Evolutionary conservation across 2,329 filamentous ascomycete species (phyloP), one percentile per base, ranked within the genome.

Genomic region (Colletotrichum tamarilloi): DNA sequence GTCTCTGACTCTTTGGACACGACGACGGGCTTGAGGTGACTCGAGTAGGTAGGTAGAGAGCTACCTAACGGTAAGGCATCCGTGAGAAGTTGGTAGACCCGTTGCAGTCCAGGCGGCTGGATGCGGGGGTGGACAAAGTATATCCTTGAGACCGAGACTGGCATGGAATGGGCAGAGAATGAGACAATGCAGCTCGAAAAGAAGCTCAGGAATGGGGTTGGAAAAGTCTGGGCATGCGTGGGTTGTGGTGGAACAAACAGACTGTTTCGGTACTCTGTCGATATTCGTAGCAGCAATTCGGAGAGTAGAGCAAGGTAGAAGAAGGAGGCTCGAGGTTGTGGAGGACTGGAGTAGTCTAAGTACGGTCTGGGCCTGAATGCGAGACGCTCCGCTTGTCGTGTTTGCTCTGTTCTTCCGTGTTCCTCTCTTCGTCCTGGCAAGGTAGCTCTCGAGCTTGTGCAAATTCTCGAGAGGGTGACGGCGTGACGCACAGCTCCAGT

Each of bases 221-320:
- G 19, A 66, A 58, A 57, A 65, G 67, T 68, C 60, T 71, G 67
- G 67, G 62, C 67, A 59, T 71, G 67, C 67, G 67, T 73, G 55
- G 66, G 30, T 24, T n/a, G 42, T 60, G 46, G 60, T 19, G 42
- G 42, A 49, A 49, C 16, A 49, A 8, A 49, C 42, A n/a, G 8
- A 22, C 42, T 4, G 42, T 49, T 4, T 49, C 16, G 42, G 19
- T 49, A 49, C 42, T 49, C 42, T 60, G 30, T 14, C 46, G 32
- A 4, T 59, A 30, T 30, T 60, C 49, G 22, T 42, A 53, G 6
- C 30, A 62, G 52, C n/a, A 49, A 28, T 22, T 49, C 49, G 30
- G 62, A 66, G n/a, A 30, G 42, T 28, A 16, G n/a, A 30, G 42
- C 14, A 28, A 11, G 9, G 49, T 62, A 49, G 24, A 16, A 49